phyloP scores from a whole-genome alignment of 306 rosid genomes.

The Crataegus laevigata region DNA sequence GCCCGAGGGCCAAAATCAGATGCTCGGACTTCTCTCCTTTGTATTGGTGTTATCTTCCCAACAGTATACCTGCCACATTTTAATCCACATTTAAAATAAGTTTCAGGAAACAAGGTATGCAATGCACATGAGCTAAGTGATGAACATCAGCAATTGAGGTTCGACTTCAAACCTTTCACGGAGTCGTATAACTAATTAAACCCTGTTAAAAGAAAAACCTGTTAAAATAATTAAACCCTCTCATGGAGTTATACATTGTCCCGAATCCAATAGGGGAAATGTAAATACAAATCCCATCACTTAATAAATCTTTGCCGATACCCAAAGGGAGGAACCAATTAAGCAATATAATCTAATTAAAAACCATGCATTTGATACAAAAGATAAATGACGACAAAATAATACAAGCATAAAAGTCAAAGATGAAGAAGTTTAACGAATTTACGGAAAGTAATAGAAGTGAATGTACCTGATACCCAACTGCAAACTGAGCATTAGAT shows the following conservation, averaged over 20 bases:
- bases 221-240: slow-evolving; percentile 10
- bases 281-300: neutral
- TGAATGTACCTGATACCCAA: slow-evolving; percentile 84
- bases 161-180: neutral
- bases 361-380: neutral
- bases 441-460: slow-evolving; percentile 2
- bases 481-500: slow-evolving; percentile 96
- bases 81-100: slow-evolving; percentile 23
- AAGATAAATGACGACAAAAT: neutral
- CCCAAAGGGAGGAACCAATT: neutral
- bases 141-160: neutral
- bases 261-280: neutral
- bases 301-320: neutral
- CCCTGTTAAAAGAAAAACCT: slow-evolving; percentile 11
- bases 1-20: slow-evolving; percentile 95
- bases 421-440: neutral
- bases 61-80: slow-evolving; percentile 85
- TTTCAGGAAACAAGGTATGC: slow-evolving; percentile 15
- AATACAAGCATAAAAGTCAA: slow-evolving; percentile 6
- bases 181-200: neutral
- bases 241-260: neutral
- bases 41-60: slow-evolving; percentile 96
- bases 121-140: slow-evolving; percentile 2
- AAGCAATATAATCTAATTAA: neutral
- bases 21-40: slow-evolving; percentile 83